Evolutionary conservation across 2,329 filamentous ascomycete species (phyloP).

Genomic region (Mycosphaerella arachidis): DNA sequence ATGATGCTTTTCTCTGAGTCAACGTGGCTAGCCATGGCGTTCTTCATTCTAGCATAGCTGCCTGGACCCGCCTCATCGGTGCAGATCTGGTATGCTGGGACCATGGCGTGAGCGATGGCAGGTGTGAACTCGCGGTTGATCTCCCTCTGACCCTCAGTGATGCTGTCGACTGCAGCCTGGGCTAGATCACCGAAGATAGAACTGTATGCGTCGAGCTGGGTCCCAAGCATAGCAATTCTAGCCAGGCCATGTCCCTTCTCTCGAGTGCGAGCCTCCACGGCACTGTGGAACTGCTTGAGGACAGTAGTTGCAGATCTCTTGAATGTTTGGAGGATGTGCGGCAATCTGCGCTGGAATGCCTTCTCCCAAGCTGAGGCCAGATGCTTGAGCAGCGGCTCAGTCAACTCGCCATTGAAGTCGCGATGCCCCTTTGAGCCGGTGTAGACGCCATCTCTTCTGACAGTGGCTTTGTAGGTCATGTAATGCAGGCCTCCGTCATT

Average conservation of each 20-base stretch:
- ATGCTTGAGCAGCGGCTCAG: constrained; percentile 37
- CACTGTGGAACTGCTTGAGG: constrained; percentile 40
- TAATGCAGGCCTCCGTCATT: constrained; percentile 46
- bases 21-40: constrained; percentile 46
- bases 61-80: constrained; percentile 44
- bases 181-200: constrained; percentile 39
- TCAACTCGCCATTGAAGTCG: constrained; percentile 41
- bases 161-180: constrained; percentile 29
- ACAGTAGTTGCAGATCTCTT: constrained; percentile 30
- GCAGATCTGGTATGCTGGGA: constrained; percentile 45
- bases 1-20: constrained; percentile 40
- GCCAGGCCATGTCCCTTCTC: constrained; percentile 39
- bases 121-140: constrained; percentile 53
- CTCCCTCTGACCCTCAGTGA: constrained; percentile 48
- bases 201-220: constrained; percentile 42
- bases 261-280: constrained; percentile 38
- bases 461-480: constrained; percentile 55
- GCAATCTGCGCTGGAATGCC: constrained; percentile 42
- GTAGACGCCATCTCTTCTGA: constrained; percentile 48
- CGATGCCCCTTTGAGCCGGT: constrained; percentile 36
- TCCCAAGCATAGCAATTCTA: constrained; percentile 38
- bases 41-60: constrained; percentile 51
- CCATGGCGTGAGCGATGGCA: constrained; percentile 45
- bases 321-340: constrained; percentile 38
- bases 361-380: constrained; percentile 42